Evolutionary conservation across 2,329 filamentous ascomycete species (phyloP), one percentile per base, ranked within the genome.

Genomic region (Ophiostoma montium): DNA sequence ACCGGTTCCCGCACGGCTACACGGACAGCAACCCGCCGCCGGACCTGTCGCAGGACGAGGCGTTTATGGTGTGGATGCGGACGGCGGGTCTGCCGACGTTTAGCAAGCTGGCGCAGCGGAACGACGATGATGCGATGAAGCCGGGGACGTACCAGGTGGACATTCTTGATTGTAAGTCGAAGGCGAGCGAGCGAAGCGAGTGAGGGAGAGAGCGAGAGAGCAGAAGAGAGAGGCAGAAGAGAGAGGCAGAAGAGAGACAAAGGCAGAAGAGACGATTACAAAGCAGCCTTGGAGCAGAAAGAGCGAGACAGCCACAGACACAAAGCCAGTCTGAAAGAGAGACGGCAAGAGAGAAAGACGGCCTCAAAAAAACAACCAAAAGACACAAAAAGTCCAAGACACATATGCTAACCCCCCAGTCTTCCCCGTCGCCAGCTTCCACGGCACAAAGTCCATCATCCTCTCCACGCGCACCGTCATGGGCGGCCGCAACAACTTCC

Each of bases 11-110:
- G 7, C 62, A 82, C 35, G 77, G 75, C 53, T 95, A 95, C 61
- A 81, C 75, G 3, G 63, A 70, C 0, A 67, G 75, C 1, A 72
- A 74, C 47, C 76, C 75, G 2, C 80, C 86, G 19, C 87, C 88
- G 0, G 67, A 92, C 57, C 64, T 96, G 16, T 74, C 82, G 54
- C 67, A 78, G 0, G 82, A 87, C 67, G 84, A 95, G 63, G 79
- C 80, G 39, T 94, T 98, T 64, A 89, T 95, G 67, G 89, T 96
- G 19, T 98, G 92, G 92, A 98, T 98, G 92, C 81, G 92, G 58
- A 94, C 94, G 2, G 92, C 92, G 21, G 92, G 90, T 51, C 69
- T 96, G 58, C 92, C 92, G 1, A 84, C 83, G 5, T 98, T 98
- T 63, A 95, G 86, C 75, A 98, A 98, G 69, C 71, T 98, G 43